phyloP scores from a whole-genome alignment of 176 grass and related monocot species.

The Bothriochloa decipiens region DNA sequence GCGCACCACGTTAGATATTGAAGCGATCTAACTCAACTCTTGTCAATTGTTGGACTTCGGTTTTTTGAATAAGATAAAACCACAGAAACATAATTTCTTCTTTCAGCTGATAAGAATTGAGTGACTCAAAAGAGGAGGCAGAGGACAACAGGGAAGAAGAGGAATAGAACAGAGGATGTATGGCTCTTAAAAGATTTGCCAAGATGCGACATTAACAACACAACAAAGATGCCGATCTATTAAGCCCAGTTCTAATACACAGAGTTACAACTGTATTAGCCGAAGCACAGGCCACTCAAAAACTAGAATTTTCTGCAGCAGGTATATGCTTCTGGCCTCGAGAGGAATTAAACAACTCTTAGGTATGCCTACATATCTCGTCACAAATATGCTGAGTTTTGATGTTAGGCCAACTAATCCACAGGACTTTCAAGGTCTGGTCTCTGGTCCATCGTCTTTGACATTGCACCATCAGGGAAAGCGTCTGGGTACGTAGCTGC shows the following conservation, averaged over 20 bases:
- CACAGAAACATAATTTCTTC: background rate
- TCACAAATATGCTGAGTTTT: background rate
- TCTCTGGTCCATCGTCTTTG: slow-evolving; percentile 70
- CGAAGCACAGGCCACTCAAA: background rate
- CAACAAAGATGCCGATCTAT: background rate
- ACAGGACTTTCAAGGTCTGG: slow-evolving; percentile 81
- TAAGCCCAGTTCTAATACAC: slow-evolving; percentile 9
- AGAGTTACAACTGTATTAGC: background rate
- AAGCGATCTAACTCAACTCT: background rate
- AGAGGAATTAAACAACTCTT: background rate
- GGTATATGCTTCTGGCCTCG: slow-evolving; percentile 1
- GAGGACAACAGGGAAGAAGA: background rate
- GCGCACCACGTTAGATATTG: background rate
- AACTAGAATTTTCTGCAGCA: background rate
- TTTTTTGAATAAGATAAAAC: too few relatives aligned
- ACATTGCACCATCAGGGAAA: slow-evolving; percentile 64
- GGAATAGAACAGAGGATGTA: background rate
- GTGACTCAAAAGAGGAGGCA: background rate
- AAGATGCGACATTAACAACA: background rate
- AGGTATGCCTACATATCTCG: background rate
- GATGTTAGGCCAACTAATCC: slow-evolving; percentile 15
- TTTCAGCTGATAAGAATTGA: background rate
- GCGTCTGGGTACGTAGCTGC: slow-evolving; percentile 88
- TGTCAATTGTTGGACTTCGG: background rate
- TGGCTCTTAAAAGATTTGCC: background rate